Percentiles rank a stretch among this genome's conserved stretches.
phyloP scores from a whole-genome alignment of 331 rosid genomes.

The Malus hybrid region DNA sequence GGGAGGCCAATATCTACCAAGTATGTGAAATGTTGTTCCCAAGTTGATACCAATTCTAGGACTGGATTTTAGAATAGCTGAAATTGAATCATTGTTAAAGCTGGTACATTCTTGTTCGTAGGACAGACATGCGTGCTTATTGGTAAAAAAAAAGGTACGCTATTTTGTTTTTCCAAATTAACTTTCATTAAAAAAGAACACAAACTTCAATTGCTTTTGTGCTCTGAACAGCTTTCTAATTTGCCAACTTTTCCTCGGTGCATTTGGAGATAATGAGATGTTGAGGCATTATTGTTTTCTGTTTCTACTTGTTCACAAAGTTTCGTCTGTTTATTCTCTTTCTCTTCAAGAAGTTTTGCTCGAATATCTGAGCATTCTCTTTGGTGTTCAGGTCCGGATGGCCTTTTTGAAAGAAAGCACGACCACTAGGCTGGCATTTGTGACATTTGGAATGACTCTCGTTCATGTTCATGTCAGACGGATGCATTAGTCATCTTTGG shows the following conservation, averaged over 20 bases:
- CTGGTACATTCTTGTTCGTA: too few species aligned
- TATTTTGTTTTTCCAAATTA: neutral
- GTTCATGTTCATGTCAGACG: slow-evolving; percentile 3
- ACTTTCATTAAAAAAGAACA: neutral
- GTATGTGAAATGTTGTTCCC: neutral
- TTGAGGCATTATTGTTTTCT: neutral
- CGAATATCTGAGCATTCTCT: neutral
- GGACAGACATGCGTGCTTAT: too few species aligned
- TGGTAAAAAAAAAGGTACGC: too few species aligned
- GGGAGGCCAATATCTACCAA: neutral
- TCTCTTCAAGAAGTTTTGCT: too few species aligned
- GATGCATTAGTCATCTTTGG: neutral
- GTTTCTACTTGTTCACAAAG: neutral
- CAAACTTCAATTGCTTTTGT: neutral
- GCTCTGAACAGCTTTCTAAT: neutral
- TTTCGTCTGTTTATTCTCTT: neutral
- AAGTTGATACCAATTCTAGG: neutral
- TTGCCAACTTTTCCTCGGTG: neutral
- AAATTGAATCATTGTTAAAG: too few species aligned
- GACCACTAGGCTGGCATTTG: slow-evolving; percentile 16
- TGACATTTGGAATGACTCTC: neutral
- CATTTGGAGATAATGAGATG: neutral
- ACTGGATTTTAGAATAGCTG: neutral
- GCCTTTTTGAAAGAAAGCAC: slow-evolving; percentile 34
- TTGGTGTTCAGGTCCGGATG: slow-evolving; percentile 38